A percentile compares a stretch with the other conserved stretches of the same genome.
These are phyloP conservation scores for Russula ochroleuca DNA, from an alignment of 768 basidiomycete genomes.

Conservation along the genomic window DNA sequence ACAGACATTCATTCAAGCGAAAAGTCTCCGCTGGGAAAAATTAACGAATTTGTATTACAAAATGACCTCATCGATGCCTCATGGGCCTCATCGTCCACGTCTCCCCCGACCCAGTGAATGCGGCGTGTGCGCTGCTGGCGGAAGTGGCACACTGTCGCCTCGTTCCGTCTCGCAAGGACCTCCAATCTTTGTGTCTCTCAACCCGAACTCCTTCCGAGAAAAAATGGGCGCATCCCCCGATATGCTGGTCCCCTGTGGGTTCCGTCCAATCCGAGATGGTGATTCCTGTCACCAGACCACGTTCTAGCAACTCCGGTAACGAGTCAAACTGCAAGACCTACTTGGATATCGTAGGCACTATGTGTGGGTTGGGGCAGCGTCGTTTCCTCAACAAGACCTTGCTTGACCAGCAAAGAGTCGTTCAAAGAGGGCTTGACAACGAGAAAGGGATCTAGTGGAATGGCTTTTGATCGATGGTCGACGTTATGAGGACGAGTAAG, in stretches of 20 bases:
- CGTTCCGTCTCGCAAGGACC: background rate
- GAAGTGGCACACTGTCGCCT: background rate
- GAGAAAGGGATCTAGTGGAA: constrained; percentile 23
- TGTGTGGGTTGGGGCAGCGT: constrained; percentile 19
- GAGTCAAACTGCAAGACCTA: background rate
- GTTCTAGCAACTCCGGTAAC: background rate
- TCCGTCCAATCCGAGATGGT: background rate
- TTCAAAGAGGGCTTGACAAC: constrained; percentile 25
- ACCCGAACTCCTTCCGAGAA: background rate
- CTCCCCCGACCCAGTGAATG: constrained; percentile 20
- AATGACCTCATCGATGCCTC: constrained; percentile 3
- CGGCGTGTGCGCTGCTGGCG: constrained; percentile 23
- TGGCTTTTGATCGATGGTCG: background rate
- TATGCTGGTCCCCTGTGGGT: background rate
- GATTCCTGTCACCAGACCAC: background rate
- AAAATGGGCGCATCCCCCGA: background rate
- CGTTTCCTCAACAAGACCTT: constrained; percentile 23
- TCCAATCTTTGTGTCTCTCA: background rate
- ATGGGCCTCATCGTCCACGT: constrained; percentile 5
- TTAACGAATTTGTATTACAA: background rate
- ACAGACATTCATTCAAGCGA: too few species aligned
- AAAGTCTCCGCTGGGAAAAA: too few species aligned
- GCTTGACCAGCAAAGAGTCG: constrained; percentile 23
- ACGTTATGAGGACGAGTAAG: background rate
- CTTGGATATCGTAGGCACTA: constrained; percentile 20